Evolutionary conservation across 164 flowering plant genomes (phyloP).

Genomic region (grape (Vitis vinifera)): ASM3070453v1 NC_081805.1:24076001-24076500

Average conservation of each 20-base stretch:
- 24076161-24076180: slow-evolving; percentile 12
- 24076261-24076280: slow-evolving; percentile 20
- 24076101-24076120: slow-evolving; percentile 8
- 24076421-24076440: slow-evolving; percentile 41
- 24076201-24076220: slow-evolving; percentile 27
- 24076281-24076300: slow-evolving; percentile 6
- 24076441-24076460: slow-evolving; percentile 13
- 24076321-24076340: neutral
- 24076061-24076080: neutral
- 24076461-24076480: slow-evolving; percentile 3
- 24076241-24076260: slow-evolving; percentile 29
- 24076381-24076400: slow-evolving; percentile 34
- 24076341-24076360: slow-evolving; percentile 21
- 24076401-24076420: slow-evolving; percentile 16
- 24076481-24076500: too few relatives aligned
- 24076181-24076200: slow-evolving; percentile 19
- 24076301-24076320: neutral
- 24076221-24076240: slow-evolving; percentile 19
- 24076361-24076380: slow-evolving; percentile 13
- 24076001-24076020: slow-evolving; percentile 16
- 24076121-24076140: neutral
- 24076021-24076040: slow-evolving; percentile 20
- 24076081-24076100: neutral
- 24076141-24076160: slow-evolving; percentile 2
- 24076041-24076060: slow-evolving; percentile 15